These are phyloP conservation scores for Anthracocystis setariae DNA, from an alignment of 1,284 basidiomycete species.

Conservation along the genomic window DNA sequence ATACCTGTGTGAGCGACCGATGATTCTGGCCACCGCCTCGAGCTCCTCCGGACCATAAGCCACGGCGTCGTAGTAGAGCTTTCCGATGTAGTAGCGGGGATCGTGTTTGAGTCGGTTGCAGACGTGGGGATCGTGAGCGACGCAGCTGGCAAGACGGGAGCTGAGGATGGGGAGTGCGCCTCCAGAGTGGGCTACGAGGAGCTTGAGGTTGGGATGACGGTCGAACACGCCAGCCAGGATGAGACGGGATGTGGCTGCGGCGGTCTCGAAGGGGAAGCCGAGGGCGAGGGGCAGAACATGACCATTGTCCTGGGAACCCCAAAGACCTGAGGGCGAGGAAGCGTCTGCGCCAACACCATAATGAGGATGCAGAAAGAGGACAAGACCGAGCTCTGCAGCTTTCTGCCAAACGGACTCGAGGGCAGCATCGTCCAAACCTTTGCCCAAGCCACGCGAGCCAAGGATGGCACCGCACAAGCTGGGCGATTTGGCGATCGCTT, in stretches of 20 bases:
- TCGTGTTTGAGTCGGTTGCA: conserved; percentile 79
- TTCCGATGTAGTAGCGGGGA: conserved; percentile 78
- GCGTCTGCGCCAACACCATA: conserved; percentile 29
- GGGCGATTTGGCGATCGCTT: conserved; percentile 72
- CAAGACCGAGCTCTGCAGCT: conserved; percentile 24
- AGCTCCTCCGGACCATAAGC: conserved; percentile 85
- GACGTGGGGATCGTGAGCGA: conserved; percentile 82
- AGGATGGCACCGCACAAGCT: conserved; percentile 77
- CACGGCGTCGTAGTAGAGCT: conserved; percentile 82
- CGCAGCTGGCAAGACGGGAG: conserved; percentile 82
- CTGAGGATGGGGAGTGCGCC: conserved; percentile 81
- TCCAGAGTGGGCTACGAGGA: conserved; percentile 85
- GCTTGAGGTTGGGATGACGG: conserved; percentile 76
- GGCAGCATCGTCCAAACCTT: conserved; percentile 77
- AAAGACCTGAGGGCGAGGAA: conserved; percentile 63
- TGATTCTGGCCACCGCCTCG: conserved; percentile 77
- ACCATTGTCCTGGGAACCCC: conserved; percentile 80
- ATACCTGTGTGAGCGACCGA: conserved; percentile 74
- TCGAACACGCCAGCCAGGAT: conserved; percentile 83
- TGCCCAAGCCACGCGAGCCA: conserved; percentile 80
- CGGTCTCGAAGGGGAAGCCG: conserved; percentile 88
- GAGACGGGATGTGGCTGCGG: conserved; percentile 79
- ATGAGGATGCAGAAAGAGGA: conserved; percentile 46
- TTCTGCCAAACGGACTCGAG: conserved; percentile 81
- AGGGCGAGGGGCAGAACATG: conserved; percentile 85